A percentile compares a stretch with the other conserved stretches of the same genome.
Evolutionary conservation across 2,329 filamentous ascomycete genomes (phyloP).

Genomic region (Colletotrichum sojae): DNA sequence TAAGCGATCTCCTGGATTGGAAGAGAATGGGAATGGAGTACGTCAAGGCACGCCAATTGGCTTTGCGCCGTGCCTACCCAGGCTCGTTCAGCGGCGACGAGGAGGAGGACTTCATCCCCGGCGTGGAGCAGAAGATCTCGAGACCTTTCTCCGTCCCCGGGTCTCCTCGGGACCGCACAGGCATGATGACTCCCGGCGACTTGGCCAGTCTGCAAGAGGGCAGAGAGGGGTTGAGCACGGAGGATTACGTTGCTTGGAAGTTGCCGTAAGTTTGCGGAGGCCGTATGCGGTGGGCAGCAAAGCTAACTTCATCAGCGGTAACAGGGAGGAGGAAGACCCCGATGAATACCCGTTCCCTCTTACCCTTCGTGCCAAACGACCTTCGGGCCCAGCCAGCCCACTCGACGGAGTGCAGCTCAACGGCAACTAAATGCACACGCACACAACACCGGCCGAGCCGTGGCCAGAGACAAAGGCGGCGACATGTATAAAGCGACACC

Average conservation of each 20-base stretch:
- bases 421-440: constrained; percentile 34
- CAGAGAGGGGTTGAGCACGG: constrained; percentile 91
- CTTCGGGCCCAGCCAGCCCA: constrained; percentile 56
- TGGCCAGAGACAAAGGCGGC: neutral
- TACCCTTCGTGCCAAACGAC: constrained; percentile 68
- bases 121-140: constrained; percentile 94
- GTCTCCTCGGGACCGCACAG: constrained; percentile 88
- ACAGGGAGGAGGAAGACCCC: constrained; percentile 91
- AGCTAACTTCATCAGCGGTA: constrained; percentile 63
- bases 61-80: constrained; percentile 92
- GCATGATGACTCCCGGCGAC: constrained; percentile 99
- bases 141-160: constrained; percentile 94
- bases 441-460: neutral
- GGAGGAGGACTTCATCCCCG: constrained; percentile 91
- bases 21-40: constrained; percentile 99
- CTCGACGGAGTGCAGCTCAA: constrained; percentile 56
- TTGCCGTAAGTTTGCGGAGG: constrained; percentile 82
- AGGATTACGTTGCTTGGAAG: constrained; percentile 99
- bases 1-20: constrained; percentile 97
- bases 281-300: neutral
- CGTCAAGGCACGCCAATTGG: constrained; percentile 95
- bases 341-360: constrained; percentile 77
- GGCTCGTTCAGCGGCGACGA: constrained; percentile 85
- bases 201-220: constrained; percentile 97
- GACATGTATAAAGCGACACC: constrained; percentile 22